Evolutionary conservation across 1,284 basidiomycete genomes (phyloP), one percentile per base, ranked within the genome.

Genomic region (Coriolopsis trogii): DNA sequence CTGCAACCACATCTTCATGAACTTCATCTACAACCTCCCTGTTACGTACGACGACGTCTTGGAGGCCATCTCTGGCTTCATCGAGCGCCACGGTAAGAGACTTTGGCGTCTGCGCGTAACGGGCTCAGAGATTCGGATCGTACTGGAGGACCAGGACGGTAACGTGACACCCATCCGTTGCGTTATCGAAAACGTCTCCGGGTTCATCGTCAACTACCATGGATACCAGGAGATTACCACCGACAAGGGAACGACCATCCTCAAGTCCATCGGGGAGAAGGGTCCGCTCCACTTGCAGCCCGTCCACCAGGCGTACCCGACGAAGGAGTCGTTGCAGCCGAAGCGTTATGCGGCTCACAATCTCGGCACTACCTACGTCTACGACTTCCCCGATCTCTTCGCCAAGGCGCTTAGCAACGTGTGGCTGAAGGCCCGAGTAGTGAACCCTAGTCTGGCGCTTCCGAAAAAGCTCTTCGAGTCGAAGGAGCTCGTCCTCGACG

Each of bases 301-400:
- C 23, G 94, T 95, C 61, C 90, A 93, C 72, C 86, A 89, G 61
- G 81, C 93, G 0, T 98, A 99, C 74, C 85, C 95, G 15, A 98
- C 96, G 54, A 99, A 98, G 75, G 95, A 98, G 70, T 98, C 95
- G n/a, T 79, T 99, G 46, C 97, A 99, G 73, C 95, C 96, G 50
- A 95, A 97, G 71, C 94, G 97, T 63, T 98, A 98, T 77, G 95
- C 98, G 68, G 97, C 97, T n/a, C 97, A 99, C 72, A 85, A 97
- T 51, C 89, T 98, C 59, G 96, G 97, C 55, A 99, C 97, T 26
- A 99, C 96, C 42, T 99, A 99, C 68, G 95, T 91, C 36, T 95
- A 99, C 75, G 97, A 99, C 76, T 98, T 99, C 86, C 95, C 97
- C 41, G 96, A 98, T 67, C 84, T 99, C 53, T 98, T 99, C 79